phyloP scores from a whole-genome alignment of 2,329 filamentous ascomycete species.

The Botrytis elliptica region DNA sequence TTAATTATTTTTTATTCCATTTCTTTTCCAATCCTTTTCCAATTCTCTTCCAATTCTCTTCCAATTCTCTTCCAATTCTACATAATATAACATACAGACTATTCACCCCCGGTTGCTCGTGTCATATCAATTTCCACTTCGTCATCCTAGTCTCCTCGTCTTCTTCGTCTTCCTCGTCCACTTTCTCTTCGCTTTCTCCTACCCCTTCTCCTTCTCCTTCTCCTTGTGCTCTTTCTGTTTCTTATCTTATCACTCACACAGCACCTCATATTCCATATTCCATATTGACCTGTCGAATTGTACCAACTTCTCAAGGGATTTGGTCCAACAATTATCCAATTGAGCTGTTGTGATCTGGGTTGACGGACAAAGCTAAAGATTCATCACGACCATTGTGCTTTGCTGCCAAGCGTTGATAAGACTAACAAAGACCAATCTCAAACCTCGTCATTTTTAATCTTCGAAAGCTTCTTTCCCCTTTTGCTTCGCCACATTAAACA shows the following conservation, averaged over 20 bases:
- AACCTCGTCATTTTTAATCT: slow-evolving; percentile 12
- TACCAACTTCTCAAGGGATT: neutral
- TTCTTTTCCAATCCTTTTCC: neutral
- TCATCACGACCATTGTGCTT: neutral
- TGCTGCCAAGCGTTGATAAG: slow-evolving; percentile 11
- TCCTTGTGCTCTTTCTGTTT: neutral
- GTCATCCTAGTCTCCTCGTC: neutral
- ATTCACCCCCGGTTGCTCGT: neutral
- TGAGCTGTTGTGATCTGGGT: neutral
- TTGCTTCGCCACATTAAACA: slow-evolving; percentile 19
- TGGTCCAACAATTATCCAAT: neutral
- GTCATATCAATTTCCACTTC: neutral
- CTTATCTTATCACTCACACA: neutral
- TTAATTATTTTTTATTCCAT: neutral
- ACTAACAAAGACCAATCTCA: slow-evolving; percentile 8
- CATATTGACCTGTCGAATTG: slow-evolving; percentile 5
- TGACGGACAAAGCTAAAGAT: slow-evolving; percentile 7
- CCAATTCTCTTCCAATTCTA: neutral
- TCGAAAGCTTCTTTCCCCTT: slow-evolving; percentile 12
- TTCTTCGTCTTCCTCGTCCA: neutral
- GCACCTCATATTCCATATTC: neutral
- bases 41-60: neutral
- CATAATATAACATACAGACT: neutral
- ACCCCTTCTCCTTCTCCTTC: neutral
- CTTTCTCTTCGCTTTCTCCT: neutral